Evolutionary conservation across 441 rosid genomes (phyloP).

Genomic region (Lepidium campestre): DNA sequence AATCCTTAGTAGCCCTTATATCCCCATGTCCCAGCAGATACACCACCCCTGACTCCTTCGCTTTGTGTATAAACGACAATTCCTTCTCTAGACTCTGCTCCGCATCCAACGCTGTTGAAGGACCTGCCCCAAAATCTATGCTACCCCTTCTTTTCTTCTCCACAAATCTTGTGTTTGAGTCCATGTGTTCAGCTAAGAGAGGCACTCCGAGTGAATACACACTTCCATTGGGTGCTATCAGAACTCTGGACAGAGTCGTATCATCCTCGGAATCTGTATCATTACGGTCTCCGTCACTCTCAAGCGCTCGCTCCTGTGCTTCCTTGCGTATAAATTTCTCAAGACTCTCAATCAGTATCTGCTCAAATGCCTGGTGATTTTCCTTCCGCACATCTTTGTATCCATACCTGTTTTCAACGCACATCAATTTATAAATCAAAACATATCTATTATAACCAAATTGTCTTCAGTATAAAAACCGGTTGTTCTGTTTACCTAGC

Average conservation of each 20-base stretch:
- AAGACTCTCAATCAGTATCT: conserved; percentile 91
- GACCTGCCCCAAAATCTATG: conserved; percentile 53
- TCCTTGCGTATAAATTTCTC: conserved; percentile 95
- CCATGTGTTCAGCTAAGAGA: conserved; percentile 61
- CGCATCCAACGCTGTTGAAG: conserved; percentile 35
- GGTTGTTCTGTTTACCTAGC: conserved; percentile 60
- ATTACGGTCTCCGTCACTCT: conserved; percentile 82
- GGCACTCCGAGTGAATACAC: conserved; percentile 81
- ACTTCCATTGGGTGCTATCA: conserved; percentile 88
- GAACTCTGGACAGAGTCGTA: conserved; percentile 48
- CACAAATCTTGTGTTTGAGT: conserved; percentile 19
- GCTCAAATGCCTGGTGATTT: conserved; percentile 89
- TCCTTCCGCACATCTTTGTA: conserved; percentile 94
- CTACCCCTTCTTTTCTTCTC: conserved; percentile 27
- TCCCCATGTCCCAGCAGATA: conserved; percentile 98
- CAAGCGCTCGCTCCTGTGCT: conserved; percentile 83
- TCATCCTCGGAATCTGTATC: conserved; percentile 64
- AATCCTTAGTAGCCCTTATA: conserved; percentile 89
- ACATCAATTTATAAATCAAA: background rate
- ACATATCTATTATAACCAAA: background rate
- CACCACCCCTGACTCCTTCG: conserved; percentile 94
- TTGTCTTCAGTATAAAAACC: background rate
- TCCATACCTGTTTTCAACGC: conserved; percentile 59
- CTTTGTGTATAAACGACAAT: conserved; percentile 82
- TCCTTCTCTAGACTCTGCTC: conserved; percentile 91